Conservation (phyloP, 768 basidiomycete genomes). For the Dioszegia aurantiaca region DNA sequence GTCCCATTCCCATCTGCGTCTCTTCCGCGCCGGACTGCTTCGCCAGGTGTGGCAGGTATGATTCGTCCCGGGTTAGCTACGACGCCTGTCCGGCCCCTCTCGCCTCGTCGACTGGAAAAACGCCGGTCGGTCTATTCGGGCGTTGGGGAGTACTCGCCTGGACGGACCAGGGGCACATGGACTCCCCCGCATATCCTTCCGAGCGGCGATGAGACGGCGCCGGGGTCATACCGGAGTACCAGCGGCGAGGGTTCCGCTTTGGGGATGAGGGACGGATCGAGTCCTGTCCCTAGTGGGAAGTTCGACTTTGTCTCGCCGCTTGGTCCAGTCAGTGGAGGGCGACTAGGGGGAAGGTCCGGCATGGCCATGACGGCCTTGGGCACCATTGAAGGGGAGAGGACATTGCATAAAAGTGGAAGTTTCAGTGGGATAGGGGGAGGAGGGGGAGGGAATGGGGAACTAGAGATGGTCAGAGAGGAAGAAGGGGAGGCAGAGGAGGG, state of each 20-base stretch:
- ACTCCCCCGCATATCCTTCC: constrained; percentile 42
- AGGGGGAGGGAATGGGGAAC: constrained; percentile 23
- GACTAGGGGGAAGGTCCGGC: constrained; percentile 21
- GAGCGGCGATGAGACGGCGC: constrained; percentile 42
- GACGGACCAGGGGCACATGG: constrained; percentile 33
- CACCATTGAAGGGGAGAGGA: constrained; percentile 4
- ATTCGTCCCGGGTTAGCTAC: constrained; percentile 39
- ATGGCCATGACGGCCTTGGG: constrained; percentile 11
- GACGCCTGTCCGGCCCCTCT: constrained; percentile 28
- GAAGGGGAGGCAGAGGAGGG: constrained; percentile 25
- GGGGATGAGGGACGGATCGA: not conserved
- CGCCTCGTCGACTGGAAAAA: constrained; percentile 35
- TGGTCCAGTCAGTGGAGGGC: constrained; percentile 27
- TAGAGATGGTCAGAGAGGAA: constrained; percentile 36
- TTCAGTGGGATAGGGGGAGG: constrained; percentile 15
- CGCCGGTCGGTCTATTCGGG: constrained; percentile 28
- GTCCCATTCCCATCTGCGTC: constrained; percentile 5
- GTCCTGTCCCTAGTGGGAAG: constrained; percentile 25
- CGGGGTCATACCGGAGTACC: too few species aligned
- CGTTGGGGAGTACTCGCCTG: constrained; percentile 35
- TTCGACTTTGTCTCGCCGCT: constrained; percentile 49
- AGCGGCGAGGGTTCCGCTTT: constrained; percentile 15
- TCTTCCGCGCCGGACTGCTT: constrained; percentile 16
- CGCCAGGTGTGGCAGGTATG: constrained; percentile 25
- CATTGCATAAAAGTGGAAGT: not conserved